Conservation (phyloP, 2,329 filamentous ascomycete species). For the Cladobotryum mycophilum region DNA sequence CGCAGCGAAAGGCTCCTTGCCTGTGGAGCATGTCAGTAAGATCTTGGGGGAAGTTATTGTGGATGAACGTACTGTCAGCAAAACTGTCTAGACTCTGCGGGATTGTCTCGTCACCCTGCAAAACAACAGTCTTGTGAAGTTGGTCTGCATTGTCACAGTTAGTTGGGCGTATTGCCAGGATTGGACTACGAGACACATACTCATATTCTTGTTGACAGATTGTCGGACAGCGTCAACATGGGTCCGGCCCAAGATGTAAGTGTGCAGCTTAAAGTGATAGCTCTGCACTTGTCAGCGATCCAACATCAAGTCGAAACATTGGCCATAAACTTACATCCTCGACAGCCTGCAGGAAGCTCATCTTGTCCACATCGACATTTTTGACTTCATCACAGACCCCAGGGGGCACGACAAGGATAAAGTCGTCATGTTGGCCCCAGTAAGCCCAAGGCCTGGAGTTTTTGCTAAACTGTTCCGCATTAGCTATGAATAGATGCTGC, state of each 20-base stretch:
- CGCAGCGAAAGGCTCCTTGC: background rate
- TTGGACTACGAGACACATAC: too few relatives aligned
- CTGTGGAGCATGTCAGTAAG: background rate
- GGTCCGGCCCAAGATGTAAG: conserved; percentile 4
- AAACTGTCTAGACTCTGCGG: background rate
- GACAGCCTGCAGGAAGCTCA: conserved; percentile 9
- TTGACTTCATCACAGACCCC: conserved; percentile 7
- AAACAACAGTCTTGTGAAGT: background rate
- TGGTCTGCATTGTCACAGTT: too few relatives aligned
- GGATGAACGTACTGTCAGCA: background rate
- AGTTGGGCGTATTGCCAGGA: too few relatives aligned
- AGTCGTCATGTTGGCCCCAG: conserved; percentile 8
- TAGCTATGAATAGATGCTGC: background rate
- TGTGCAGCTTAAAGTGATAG: conserved; percentile 8
- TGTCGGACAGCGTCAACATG: conserved; percentile 9
- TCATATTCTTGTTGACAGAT: conserved; percentile 10
- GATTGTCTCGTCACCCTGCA: background rate
- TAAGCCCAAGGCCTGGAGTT: conserved; percentile 3
- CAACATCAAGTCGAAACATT: too few relatives aligned
- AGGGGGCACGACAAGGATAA: conserved; percentile 7
- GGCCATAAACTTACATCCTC: conserved; percentile 1
- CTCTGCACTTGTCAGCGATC: background rate
- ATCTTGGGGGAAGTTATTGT: background rate
- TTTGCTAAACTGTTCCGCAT: conserved; percentile 8
- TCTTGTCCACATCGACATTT: background rate